Percentiles rank a stretch among this genome's conserved stretches.
These are phyloP conservation scores for Lactarius pseudohatsudake DNA, from an alignment of 768 basidiomycete species.

Conservation along the genomic window DNA sequence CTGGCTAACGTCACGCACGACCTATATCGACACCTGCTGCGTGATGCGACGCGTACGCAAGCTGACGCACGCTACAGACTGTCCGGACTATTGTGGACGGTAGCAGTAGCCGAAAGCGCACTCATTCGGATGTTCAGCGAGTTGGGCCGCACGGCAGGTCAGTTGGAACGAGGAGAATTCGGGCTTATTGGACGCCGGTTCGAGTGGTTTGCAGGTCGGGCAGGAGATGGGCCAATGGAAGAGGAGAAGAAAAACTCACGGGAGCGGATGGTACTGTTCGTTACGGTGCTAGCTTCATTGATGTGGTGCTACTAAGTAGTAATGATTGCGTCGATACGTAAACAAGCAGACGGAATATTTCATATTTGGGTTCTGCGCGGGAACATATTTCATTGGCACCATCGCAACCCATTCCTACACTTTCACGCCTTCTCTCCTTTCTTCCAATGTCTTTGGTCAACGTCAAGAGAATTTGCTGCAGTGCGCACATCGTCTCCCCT, in stretches of 20 bases:
- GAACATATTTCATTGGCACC: background rate
- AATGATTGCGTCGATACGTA: background rate
- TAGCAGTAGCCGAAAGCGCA: constrained; percentile 50
- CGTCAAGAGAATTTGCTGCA: constrained; percentile 85
- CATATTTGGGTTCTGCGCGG: background rate
- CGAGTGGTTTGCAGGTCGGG: constrained; percentile 54
- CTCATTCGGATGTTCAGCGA: constrained; percentile 54
- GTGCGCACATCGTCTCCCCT: constrained; percentile 47
- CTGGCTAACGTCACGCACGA: constrained; percentile 49
- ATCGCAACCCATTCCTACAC: constrained; percentile 18
- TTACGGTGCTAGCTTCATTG: background rate
- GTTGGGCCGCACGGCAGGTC: constrained; percentile 46
- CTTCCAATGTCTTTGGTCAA: constrained; percentile 52
- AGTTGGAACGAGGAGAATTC: constrained; percentile 46
- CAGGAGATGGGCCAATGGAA: constrained; percentile 40
- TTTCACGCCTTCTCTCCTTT: constrained; percentile 27
- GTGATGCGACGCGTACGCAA: constrained; percentile 40
- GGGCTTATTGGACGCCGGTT: constrained; percentile 44
- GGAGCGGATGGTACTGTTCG: constrained; percentile 35
- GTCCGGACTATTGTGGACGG: constrained; percentile 38
- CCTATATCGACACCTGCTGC: constrained; percentile 46
- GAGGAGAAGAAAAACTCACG: constrained; percentile 47
- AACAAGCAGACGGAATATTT: background rate
- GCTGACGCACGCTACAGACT: constrained; percentile 39
- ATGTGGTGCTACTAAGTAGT: background rate